Conservation (phyloP, 306 rosid species). For the Morella rubra region DNA sequence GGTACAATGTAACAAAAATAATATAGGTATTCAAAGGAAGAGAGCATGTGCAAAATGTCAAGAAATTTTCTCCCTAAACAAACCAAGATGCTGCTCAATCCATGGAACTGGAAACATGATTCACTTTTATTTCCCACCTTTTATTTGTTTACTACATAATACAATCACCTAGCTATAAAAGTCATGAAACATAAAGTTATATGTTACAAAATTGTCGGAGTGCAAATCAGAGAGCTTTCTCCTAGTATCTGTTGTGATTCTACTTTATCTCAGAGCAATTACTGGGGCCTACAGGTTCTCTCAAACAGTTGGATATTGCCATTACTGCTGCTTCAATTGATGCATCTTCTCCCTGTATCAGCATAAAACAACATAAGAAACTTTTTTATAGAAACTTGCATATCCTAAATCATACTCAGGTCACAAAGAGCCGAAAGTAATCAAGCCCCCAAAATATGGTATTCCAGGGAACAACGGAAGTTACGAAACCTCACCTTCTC, state of each 20-base stretch:
- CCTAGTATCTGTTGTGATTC: slow-evolving; percentile 9
- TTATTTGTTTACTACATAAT: neutral
- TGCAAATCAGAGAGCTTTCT: slow-evolving; percentile 1
- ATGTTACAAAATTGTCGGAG: slow-evolving; percentile 17
- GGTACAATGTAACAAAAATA: too few relatives aligned
- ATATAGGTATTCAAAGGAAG: neutral
- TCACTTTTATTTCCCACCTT: slow-evolving; percentile 1
- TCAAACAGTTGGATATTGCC: slow-evolving; percentile 88
- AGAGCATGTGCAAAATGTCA: neutral
- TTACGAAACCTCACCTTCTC: slow-evolving; percentile 56
- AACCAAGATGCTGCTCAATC: too few relatives aligned
- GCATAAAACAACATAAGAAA: neutral
- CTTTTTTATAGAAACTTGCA: slow-evolving; percentile 1
- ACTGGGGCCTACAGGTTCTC: slow-evolving; percentile 77
- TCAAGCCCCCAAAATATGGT: neutral
- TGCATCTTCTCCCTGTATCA: slow-evolving; percentile 88
- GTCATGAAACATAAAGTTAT: slow-evolving; percentile 5
- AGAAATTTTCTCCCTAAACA: too few relatives aligned
- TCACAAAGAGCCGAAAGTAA: neutral
- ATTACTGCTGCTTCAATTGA: slow-evolving; percentile 88
- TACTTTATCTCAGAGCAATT: slow-evolving; percentile 89
- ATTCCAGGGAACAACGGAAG: neutral
- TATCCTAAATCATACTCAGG: neutral
- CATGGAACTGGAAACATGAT: neutral
- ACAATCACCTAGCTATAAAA: neutral